Evolutionary conservation across 805 yeast genomes (phyloP).

Genomic region (Candida krabiensis): DNA sequence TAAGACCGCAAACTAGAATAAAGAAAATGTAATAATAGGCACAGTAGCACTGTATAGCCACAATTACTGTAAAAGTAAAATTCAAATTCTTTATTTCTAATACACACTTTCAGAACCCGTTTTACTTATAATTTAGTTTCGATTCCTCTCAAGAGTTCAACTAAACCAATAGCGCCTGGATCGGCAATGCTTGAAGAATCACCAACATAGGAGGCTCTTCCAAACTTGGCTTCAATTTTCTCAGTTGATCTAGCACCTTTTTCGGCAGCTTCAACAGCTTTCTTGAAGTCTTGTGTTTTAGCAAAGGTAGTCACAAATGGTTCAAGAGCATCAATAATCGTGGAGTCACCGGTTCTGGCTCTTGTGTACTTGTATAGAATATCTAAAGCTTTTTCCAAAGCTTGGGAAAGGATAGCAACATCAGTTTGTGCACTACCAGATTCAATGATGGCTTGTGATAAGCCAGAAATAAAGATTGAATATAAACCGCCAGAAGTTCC

Average conservation of each 20-base stretch:
- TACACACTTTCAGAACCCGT: no score
- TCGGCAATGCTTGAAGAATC: conserved; percentile 84
- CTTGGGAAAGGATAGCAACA: conserved; percentile 42
- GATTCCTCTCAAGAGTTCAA: conserved; percentile 33
- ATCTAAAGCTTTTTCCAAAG: conserved; percentile 59
- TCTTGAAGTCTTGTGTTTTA: conserved; percentile 47
- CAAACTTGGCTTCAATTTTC: conserved; percentile 78
- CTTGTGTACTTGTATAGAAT: conserved; percentile 82
- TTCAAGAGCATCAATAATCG: conserved; percentile 82
- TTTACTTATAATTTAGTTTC: no score
- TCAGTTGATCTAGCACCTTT: conserved; percentile 78
- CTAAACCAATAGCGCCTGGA: conserved; percentile 92
- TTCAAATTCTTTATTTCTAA: no score
- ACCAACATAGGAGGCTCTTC: conserved; percentile 88
- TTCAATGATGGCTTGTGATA: conserved; percentile 48
- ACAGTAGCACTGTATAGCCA: no score
- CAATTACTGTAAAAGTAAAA: no score
- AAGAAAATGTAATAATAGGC: no score
- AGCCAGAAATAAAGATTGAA: conserved; percentile 79
- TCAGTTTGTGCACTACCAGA: conserved; percentile 31
- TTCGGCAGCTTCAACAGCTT: conserved; percentile 69
- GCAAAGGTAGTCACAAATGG: conserved; percentile 70
- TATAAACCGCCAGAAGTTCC: conserved; percentile 96
- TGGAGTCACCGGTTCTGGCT: conserved; percentile 87
- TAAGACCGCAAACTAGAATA: no score